A percentile compares a stretch with the other conserved stretches of the same genome.
Conservation (phyloP, 805 yeast genomes). For the Lipomyces yamadae region DNA sequence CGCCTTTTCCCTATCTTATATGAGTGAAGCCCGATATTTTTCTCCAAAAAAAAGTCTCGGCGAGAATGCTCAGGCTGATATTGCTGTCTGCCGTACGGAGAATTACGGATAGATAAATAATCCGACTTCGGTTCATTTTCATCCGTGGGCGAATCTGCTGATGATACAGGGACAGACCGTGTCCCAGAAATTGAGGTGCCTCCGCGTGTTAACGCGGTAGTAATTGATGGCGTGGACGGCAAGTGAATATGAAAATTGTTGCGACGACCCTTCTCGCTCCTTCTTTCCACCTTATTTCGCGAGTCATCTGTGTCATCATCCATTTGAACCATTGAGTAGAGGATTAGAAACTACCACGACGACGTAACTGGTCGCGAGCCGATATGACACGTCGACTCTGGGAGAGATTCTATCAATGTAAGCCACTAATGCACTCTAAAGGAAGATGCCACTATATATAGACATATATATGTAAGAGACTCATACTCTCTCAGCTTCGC, state of each 20-base stretch:
- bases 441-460: not conserved
- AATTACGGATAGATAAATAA: not conserved
- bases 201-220: constrained; percentile 10
- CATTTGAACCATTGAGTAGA: constrained; percentile 4
- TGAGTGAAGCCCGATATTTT: not conserved
- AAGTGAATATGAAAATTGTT: constrained; percentile 15
- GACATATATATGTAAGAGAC: not conserved
- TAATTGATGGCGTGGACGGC: constrained; percentile 13
- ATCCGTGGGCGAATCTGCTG: constrained; percentile 27
- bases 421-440: not conserved
- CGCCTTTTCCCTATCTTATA: not conserved
- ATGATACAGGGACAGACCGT: constrained; percentile 30
- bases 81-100: not conserved
- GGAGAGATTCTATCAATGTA: constrained; percentile 4
- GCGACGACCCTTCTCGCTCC: not conserved
- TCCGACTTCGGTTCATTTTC: constrained; percentile 11
- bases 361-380: constrained; percentile 41
- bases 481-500: constrained; percentile 27
- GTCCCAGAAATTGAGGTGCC: constrained; percentile 30
- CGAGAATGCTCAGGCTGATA: not conserved
- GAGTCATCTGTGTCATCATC: not conserved
- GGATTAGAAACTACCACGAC: constrained; percentile 40
- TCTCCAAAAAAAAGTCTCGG: not conserved
- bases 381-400: constrained; percentile 26
- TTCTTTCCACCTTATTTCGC: not conserved